Evolutionary conservation across 768 basidiomycete genomes (phyloP), one percentile per base, ranked within the genome.

Genomic region (Dioszegia crocea): DNA sequence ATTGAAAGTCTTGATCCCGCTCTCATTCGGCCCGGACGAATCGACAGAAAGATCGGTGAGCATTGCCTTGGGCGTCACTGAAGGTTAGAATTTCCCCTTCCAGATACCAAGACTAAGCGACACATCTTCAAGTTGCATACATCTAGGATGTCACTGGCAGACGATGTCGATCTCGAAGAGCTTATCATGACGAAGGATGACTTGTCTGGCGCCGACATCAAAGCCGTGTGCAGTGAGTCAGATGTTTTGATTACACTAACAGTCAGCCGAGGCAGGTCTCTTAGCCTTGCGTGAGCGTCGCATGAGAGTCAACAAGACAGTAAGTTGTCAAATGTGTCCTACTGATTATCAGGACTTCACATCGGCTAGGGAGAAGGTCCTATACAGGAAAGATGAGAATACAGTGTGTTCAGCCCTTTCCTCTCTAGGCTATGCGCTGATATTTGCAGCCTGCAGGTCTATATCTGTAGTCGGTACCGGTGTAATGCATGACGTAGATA

Each of bases 1-100:
- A 99, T 99, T 68, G 94, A 98, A 76, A 86, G 91, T 2, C 84
- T 99, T 27, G 96, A 99, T 78, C 96, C 96, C 55, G 96, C 96
- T 17, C 85, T 99, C 60, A 96, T 99, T 71, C 89, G 96, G 51
- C 96, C 96, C 4, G 96, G 96, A 46, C 91, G 96, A 71, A 98
- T 99, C 63, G 96, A 99, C 72, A 85, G 96, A 53, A 99, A 99
- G 81, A 99, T 99, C 51, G 96, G 77, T 77, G 27, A 61, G 78
- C 59, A 52, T 14, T 21, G 5, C 17, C 14, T 14, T 17, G 19
- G 16, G n/a, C 17, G 1, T 12, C n/a, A 50, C 61, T 70, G n/a
- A 64, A 39, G 12, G 24, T 2, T 41, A 76, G 75, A 76, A 60
- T 71, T 66, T 62, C 93, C 92, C 16, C 79, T 98, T 30, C 96